These are phyloP conservation scores for Podaxis mareebaensis DNA, from an alignment of 768 basidiomycete species.

Conservation along the genomic window DNA sequence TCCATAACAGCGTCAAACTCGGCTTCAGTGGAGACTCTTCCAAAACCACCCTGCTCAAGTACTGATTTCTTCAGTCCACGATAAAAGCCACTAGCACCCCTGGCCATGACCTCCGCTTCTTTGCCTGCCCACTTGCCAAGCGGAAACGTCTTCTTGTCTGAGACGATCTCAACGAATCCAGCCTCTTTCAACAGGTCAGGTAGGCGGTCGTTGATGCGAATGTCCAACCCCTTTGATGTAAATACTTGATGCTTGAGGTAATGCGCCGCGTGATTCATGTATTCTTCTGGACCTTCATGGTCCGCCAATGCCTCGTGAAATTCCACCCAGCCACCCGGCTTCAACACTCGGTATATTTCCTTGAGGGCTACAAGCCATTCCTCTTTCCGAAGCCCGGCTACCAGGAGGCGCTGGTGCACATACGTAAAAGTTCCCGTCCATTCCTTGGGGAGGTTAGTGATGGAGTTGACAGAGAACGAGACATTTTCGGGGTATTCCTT, in stretches of 20 bases:
- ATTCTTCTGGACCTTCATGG: not conserved
- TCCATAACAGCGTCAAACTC: constrained; percentile 5
- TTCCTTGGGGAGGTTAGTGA: not conserved
- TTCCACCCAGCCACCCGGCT: constrained; percentile 15
- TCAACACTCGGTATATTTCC: constrained; percentile 13
- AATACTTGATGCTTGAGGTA: not conserved
- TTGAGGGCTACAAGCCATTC: constrained; percentile 10
- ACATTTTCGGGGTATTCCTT: not conserved
- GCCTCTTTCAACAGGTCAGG: not conserved
- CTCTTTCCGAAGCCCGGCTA: not conserved
- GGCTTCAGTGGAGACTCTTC: not conserved
- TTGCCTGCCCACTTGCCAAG: not conserved
- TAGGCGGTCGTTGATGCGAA: constrained; percentile 2
- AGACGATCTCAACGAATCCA: constrained; percentile 13
- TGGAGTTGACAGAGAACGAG: not conserved
- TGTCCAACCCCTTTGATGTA: not conserved
- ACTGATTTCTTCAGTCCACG: not conserved
- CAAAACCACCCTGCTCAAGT: not conserved
- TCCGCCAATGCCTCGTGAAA: constrained; percentile 1
- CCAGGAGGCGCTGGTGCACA: constrained; percentile 8
- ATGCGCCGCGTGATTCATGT: not conserved
- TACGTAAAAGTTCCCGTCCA: not conserved
- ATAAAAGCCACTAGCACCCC: not conserved
- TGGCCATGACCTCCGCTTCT: not conserved
- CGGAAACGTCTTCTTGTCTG: not conserved